A percentile compares a stretch with the other conserved stretches of the same genome.
Conservation (phyloP, 1,139 yeast genomes). For the Yamadazyma membranifaciens region DNA sequence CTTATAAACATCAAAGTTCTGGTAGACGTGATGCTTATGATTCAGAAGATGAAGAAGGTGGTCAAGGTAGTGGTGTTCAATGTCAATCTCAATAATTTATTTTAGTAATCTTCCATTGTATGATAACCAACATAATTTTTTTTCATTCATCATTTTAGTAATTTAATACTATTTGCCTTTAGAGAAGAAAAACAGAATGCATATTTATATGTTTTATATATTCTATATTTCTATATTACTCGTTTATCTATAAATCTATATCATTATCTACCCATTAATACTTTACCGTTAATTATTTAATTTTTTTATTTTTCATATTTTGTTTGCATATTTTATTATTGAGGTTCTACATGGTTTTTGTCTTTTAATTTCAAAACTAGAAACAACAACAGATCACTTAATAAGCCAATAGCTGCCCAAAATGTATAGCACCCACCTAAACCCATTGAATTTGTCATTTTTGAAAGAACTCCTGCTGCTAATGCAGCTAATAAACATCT, state of each 20-base stretch:
- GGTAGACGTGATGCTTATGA: conserved; percentile 57
- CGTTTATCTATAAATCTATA: too few relatives aligned
- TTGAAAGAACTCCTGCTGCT: conserved; percentile 31
- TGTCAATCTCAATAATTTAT: conserved; percentile 71
- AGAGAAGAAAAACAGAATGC: neutral
- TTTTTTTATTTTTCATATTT: too few relatives aligned
- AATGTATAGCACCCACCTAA: conserved; percentile 40
- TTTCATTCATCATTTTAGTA: too few relatives aligned
- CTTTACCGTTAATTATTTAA: too few relatives aligned
- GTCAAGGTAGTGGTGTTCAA: conserved; percentile 71
- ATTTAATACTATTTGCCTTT: too few relatives aligned
- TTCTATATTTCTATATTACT: too few relatives aligned
- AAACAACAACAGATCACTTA: conserved; percentile 20
- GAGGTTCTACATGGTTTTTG: neutral
- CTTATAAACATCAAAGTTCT: conserved; percentile 52
- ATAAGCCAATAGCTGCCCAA: conserved; percentile 28
- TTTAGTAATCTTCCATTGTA: neutral
- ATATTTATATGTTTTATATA: neutral
- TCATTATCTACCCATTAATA: too few relatives aligned
- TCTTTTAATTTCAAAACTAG: conserved; percentile 4
- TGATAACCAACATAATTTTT: too few relatives aligned
- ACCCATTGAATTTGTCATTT: conserved; percentile 26
- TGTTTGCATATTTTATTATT: too few relatives aligned
- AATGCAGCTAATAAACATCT: conserved; percentile 38
- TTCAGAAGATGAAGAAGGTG: conserved; percentile 65